Base-by-base conservation (phyloP, 176 grass and related monocot genomes). In the Oryza longistaminata region DNA sequence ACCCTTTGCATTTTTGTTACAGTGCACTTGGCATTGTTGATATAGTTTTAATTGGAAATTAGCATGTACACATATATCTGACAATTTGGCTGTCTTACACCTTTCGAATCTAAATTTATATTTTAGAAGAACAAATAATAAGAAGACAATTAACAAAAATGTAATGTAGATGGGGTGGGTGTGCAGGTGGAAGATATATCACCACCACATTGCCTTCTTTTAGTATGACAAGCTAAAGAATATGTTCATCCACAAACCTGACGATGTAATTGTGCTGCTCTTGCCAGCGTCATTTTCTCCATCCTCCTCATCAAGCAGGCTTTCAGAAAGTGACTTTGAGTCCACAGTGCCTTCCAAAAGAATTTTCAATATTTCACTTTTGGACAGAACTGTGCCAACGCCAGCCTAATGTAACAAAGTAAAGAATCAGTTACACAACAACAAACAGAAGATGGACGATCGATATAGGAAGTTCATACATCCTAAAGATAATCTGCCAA, bases 331-430 rank as follows among this genome's bases (percentile, higher is more conserved):
- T 22, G 71, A 78, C 74, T 46, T 78, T 11, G 83, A 79, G 77
- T 90, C 89, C 11, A 93, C 52, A 82, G 77, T 81, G 35, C 89
- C 93, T 81, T 95, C 96, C n/a, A 95, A 81, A 78, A 95, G 53
- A 88, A 86, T 89, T 70, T 90, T 92, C 45, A 98, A 77, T 19
- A 79, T 64, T 79, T 92, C 89, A 27, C 81, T 87, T 82, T 87
- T 95, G 19, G 85, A 71, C 74, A 93, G 62, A 67, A 74, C 44
- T 46, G 69, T 88, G 42, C 43, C 93, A 75, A 27, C 52, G 66
- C 60, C 77, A 84, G 74, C 89, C 96, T 98, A 85, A 33, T 58
- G 48, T 10, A 70, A 64, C 24, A 80, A 74, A 87, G 73, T 74
- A 29, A 46, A 33, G 13, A 80, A 15, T 60, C 9, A 79, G 64